Evolutionary conservation across 306 rosid genomes (phyloP).

Genomic region (Lotus japonicus): DNA sequence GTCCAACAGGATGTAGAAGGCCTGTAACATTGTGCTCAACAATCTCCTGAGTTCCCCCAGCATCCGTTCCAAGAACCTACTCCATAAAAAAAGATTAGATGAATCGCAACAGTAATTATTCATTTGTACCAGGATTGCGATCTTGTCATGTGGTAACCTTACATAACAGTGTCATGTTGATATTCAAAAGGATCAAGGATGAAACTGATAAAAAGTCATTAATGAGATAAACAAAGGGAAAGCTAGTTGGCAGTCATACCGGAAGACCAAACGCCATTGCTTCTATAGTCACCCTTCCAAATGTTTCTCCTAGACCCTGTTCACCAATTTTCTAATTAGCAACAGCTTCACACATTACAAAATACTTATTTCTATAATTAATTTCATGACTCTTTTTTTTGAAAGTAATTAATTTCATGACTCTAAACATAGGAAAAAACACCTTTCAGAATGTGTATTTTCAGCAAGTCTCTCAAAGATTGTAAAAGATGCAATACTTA

Average conservation of each 20-base stretch:
- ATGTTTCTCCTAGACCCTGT: conserved; percentile 94
- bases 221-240: background rate
- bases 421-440: background rate
- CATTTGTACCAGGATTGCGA: background rate
- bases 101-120: background rate
- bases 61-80: conserved; percentile 90
- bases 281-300: conserved; percentile 90
- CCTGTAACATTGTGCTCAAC: conserved; percentile 86
- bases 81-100: conserved; percentile 16
- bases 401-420: background rate
- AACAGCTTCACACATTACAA: background rate
- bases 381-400: background rate
- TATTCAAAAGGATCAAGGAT: background rate
- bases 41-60: conserved; percentile 87
- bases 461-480: background rate
- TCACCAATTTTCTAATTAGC: conserved; percentile 29
- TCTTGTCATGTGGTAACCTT: too few species aligned
- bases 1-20: conserved; percentile 82
- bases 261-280: conserved; percentile 95
- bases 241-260: conserved; percentile 44
- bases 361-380: background rate
- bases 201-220: background rate
- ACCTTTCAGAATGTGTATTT: background rate
- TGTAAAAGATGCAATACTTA: background rate
- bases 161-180: background rate